Conservation (phyloP, 257 asterid species). For the Gynochthodes officinalis region DNA sequence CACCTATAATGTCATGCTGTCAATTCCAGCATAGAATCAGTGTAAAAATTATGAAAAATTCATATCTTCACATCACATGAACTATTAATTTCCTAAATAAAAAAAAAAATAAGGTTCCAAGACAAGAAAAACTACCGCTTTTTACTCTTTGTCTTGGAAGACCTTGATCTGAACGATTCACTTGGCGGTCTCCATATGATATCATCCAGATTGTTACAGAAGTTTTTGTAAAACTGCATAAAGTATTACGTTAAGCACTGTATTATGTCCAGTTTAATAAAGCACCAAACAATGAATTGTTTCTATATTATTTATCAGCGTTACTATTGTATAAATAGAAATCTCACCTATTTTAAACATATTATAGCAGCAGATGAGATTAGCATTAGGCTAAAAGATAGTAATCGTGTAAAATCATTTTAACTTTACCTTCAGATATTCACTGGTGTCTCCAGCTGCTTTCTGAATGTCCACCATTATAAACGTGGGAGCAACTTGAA, state of each 20-base stretch:
- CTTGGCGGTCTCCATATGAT: slow-evolving; percentile 79
- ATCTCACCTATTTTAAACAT: not conserved
- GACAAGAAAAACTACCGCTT: slow-evolving; percentile 32
- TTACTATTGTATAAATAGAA: too few relatives aligned
- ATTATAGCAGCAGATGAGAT: not conserved
- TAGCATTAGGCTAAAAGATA: not conserved
- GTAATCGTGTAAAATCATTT: not conserved
- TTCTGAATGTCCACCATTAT: slow-evolving; percentile 96
- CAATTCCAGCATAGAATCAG: too few relatives aligned
- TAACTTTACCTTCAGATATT: slow-evolving; percentile 46
- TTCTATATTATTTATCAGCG: too few relatives aligned
- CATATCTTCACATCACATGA: not conserved
- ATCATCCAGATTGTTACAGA: slow-evolving; percentile 82
- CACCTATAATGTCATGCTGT: not conserved
- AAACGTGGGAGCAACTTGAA: slow-evolving; percentile 82
- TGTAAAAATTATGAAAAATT: not conserved
- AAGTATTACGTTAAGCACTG: not conserved
- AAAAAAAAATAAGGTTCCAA: not conserved
- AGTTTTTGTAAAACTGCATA: slow-evolving; percentile 83
- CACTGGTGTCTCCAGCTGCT: slow-evolving; percentile 86
- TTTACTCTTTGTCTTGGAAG: slow-evolving; percentile 49
- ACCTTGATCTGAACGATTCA: slow-evolving; percentile 56
- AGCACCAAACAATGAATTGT: not conserved
- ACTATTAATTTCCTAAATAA: not conserved
- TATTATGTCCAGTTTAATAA: not conserved